Evolutionary conservation across 306 rosid species (phyloP), one percentile per base, ranked within the genome.

Genomic region (Quercus aquifolioides): DNA sequence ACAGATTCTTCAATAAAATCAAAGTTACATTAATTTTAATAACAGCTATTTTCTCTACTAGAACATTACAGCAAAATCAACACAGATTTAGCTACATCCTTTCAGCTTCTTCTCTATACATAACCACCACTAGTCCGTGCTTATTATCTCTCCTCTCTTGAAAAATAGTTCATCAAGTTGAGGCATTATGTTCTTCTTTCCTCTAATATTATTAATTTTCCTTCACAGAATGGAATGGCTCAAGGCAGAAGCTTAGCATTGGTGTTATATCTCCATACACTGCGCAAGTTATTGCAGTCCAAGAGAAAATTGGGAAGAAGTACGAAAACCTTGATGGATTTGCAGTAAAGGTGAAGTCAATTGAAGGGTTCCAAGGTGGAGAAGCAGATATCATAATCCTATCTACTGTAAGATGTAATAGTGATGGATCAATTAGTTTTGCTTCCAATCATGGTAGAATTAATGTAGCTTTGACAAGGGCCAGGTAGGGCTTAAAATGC

Each of bases 381-480:
- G 97, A 93, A 73, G 90, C 82, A 26, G 98, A 93, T 46, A 71
- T 93, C 33, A 83, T 93, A 11, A 91, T 93, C n/a, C 80, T 91
- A 54, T 91, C 98, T 6, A 88, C 97, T 2, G 97, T 93, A 17
- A 71, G 97, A 78, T 86, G 92, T 6, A 78, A 82, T 72, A 38
- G 76, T 2, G 65, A 64, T 35, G 60, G 73, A 13, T 88, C 92
- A 6, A 77, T 91, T 55, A 77, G 30, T 20, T 93, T 93, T 55
- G 75, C 91, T 35, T 90, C 97, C 18, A 77, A 64, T 70, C 84
- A 69, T 60, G 89, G 86, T 67, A 90, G 98, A 84, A 78, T 83
- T 25, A 93, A 93, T 90, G 98, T 93, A 79, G 88, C 97, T 80
- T 90, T 93, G 62, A 93, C 98, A 15, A 88, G 97, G 80, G 98